Conservation (phyloP, 2,329 filamentous ascomycete species). For the Talaromyces sp. region DNA sequence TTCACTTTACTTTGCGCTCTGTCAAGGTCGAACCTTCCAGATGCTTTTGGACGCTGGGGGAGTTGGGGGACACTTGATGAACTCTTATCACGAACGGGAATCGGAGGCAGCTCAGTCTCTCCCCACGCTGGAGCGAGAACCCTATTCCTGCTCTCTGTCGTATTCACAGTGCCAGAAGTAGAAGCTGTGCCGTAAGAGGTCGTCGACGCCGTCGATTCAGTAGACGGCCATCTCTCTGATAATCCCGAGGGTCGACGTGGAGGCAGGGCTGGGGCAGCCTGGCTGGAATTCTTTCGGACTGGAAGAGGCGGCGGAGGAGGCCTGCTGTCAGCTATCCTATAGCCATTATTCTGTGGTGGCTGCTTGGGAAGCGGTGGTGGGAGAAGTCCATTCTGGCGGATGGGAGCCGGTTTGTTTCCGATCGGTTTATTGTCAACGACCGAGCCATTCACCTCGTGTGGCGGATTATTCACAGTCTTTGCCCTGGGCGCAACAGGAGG, state of each 20-base stretch:
- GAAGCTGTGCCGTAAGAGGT: slow-evolving; percentile 48
- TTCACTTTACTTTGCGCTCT: slow-evolving; percentile 4
- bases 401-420: slow-evolving; percentile 21
- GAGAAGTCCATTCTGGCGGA: slow-evolving; percentile 17
- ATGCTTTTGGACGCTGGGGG: slow-evolving; percentile 17
- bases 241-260: slow-evolving; percentile 35
- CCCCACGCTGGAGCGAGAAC: slow-evolving; percentile 53
- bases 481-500: slow-evolving; percentile 23
- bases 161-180: slow-evolving; percentile 34
- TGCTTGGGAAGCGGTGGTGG: slow-evolving; percentile 22
- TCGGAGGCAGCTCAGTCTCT: slow-evolving; percentile 47
- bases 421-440: slow-evolving; percentile 17
- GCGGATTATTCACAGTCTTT: slow-evolving; percentile 29
- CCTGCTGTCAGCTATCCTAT: slow-evolving; percentile 13
- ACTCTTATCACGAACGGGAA: slow-evolving; percentile 41
- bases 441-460: slow-evolving; percentile 27
- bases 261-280: slow-evolving; percentile 43
- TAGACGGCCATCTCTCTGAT: slow-evolving; percentile 34
- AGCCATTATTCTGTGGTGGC: slow-evolving; percentile 14
- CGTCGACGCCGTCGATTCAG: slow-evolving; percentile 49
- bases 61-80: slow-evolving; percentile 14
- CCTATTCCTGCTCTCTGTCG: slow-evolving; percentile 24
- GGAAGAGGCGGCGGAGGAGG: slow-evolving; percentile 40
- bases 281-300: slow-evolving; percentile 34
- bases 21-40: slow-evolving; percentile 5